Conservation (phyloP, 495 filamentous ascomycete species). For the Daldinia caldariorum region DNA sequence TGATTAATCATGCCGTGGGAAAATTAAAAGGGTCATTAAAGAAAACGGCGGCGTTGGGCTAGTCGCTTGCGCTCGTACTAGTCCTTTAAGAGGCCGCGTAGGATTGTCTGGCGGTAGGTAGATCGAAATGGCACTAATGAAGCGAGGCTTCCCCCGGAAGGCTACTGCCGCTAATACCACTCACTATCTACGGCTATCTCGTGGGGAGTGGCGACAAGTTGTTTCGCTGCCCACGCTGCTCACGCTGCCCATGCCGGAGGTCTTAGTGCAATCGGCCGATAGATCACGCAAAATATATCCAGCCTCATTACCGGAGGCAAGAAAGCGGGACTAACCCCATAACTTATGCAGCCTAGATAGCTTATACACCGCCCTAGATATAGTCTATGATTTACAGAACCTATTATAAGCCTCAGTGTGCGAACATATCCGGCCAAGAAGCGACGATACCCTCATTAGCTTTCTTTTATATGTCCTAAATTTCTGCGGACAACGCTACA, state of each 20-base stretch:
- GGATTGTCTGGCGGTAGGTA: slow-evolving; percentile 12
- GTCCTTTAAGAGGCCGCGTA: slow-evolving; percentile 17
- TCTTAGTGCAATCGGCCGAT: slow-evolving; percentile 14
- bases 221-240: not conserved
- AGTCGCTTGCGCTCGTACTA: slow-evolving; percentile 16
- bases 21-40: slow-evolving; percentile 31
- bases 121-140: slow-evolving; percentile 30
- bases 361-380: slow-evolving; percentile 11
- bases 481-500: slow-evolving; percentile 2
- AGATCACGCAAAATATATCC: slow-evolving; percentile 7
- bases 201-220: slow-evolving; percentile 23
- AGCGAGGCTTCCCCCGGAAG: slow-evolving; percentile 35
- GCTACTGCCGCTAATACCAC: slow-evolving; percentile 12
- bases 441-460: slow-evolving; percentile 1
- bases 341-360: slow-evolving; percentile 5
- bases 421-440: slow-evolving; percentile 3
- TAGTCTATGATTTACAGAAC: not conserved
- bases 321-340: slow-evolving; percentile 20
- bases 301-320: slow-evolving; percentile 8
- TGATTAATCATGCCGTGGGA: slow-evolving; percentile 28
- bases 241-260: not conserved
- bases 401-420: not conserved
- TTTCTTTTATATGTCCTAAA: not conserved
- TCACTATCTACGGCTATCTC: slow-evolving; percentile 1
- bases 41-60: slow-evolving; percentile 37